Percentiles rank a stretch among this genome's conserved stretches.
Conservation (phyloP, 495 filamentous ascomycete species). For the Peziza echinospora region DNA sequence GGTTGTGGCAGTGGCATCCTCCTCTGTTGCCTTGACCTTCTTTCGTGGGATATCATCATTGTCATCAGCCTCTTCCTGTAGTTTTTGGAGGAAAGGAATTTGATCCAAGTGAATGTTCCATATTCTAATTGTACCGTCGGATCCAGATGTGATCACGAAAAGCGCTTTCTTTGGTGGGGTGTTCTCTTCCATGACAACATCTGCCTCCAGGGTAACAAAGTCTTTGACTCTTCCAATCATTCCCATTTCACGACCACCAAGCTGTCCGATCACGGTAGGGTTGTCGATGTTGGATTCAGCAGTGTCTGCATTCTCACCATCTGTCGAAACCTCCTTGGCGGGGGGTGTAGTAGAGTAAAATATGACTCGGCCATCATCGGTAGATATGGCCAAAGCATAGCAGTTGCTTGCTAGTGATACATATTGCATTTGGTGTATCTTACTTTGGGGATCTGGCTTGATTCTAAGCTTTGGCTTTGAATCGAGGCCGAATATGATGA, state of each 20-base stretch:
- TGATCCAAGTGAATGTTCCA: conserved; percentile 33
- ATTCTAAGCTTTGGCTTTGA: neutral
- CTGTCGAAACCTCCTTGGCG: conserved; percentile 3
- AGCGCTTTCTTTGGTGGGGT: conserved; percentile 19
- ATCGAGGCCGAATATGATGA: conserved; percentile 57
- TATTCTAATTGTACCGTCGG: conserved; percentile 58
- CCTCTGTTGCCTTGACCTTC: conserved; percentile 4
- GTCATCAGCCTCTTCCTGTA: conserved; percentile 17
- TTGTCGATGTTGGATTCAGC: conserved; percentile 17
- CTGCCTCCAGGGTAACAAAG: conserved; percentile 40
- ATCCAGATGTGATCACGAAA: conserved; percentile 53
- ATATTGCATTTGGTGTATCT: conserved; percentile 66
- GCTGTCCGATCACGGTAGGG: conserved; percentile 41
- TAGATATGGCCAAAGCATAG: conserved; percentile 44
- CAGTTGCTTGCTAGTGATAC: conserved; percentile 24
- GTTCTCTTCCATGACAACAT: conserved; percentile 8
- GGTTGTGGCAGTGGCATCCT: neutral
- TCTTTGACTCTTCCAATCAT: conserved; percentile 65
- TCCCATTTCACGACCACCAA: conserved; percentile 51
- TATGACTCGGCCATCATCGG: conserved; percentile 72
- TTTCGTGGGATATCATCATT: conserved; percentile 2
- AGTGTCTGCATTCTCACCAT: conserved; percentile 15
- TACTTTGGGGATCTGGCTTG: conserved; percentile 36
- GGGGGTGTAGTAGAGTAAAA: conserved; percentile 49
- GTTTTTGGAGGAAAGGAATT: conserved; percentile 3